Evolutionary conservation across 192 early-diverging fungal species (phyloP).

Genomic region (Linnemannia hyalina): DNA sequence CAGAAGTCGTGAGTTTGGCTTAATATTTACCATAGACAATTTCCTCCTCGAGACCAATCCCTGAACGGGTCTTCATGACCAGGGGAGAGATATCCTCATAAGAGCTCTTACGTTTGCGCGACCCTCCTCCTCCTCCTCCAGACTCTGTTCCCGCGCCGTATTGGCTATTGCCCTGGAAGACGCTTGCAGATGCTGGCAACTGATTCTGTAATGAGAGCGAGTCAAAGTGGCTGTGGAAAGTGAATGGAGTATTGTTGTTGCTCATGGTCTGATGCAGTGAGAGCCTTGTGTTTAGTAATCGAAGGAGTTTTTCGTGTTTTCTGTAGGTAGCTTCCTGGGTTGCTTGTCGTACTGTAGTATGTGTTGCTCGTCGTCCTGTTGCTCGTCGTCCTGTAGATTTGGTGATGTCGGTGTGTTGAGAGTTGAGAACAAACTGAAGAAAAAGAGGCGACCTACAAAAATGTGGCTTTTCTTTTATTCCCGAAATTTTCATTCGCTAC

Average conservation of each 20-base stretch:
- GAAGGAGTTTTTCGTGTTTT: too few species aligned
- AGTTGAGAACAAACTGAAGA: background rate
- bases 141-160: background rate
- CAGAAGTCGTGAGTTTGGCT: too few species aligned
- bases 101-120: slow-evolving; percentile 42
- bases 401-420: background rate
- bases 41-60: slow-evolving; percentile 50
- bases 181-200: background rate
- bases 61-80: slow-evolving; percentile 43
- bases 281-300: background rate
- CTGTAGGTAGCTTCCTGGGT: background rate
- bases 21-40: slow-evolving; percentile 41
- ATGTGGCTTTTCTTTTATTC: background rate
- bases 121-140: slow-evolving; percentile 2
- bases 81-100: slow-evolving; percentile 48
- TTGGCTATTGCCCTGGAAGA: background rate
- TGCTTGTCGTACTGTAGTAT: background rate
- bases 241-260: slow-evolving; percentile 23
- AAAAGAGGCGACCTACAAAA: background rate
- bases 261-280: background rate
- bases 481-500: background rate
- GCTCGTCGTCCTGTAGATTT: background rate
- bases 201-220: slow-evolving; percentile 9
- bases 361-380: background rate
- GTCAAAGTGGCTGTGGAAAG: slow-evolving; percentile 23